Base-by-base conservation (phyloP, 2,329 filamentous ascomycete species). In the Cytospora paraplurivora region DNA sequence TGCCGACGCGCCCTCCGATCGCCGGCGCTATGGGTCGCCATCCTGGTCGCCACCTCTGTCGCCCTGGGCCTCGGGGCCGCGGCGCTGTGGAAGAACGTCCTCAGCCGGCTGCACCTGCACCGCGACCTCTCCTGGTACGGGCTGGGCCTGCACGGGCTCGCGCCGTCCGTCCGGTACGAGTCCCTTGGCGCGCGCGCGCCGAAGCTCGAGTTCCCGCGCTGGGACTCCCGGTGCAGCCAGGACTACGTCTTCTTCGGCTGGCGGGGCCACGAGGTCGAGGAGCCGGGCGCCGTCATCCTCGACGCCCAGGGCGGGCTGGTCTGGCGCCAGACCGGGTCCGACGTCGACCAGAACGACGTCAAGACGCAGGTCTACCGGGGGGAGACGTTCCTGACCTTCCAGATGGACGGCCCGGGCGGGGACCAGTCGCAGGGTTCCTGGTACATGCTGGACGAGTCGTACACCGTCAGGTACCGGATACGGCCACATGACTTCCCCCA, bases 361-460 rank as follows among this genome's bases (percentile, higher is more conserved):
- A 50, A 71, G 35, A 69, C 73, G n/a, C 73, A 76, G 62, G 59
- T 65, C 12, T 69, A 76, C 61, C 71, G 74, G 37, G 72, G 73
- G 8, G 69, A 63, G 17, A 66, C 68, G 1, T 75, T 76, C 59
- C 64, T 77, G 19, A 73, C 74, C 17, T 77, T 77, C 65, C 77
- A 75, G 74, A 71, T 65, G 62, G 65, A 64, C 32, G 62, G 59
- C 4, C 54, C 58, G 19, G 35, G 49, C 1, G 64, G 56, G 3
- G 63, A 66, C 56, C 35, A 54, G 41, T 50, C 60, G 2, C 56
- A 66, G 17, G 64, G 64, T 3, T 34, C 53, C 38, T 67, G 62
- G 59, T 62, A 62, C 56, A 62, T 66, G 62, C 59, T 66, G n/a
- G 66, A 68, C 41, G 53, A 63, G 35, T 62, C 62, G 17, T 66